Evolutionary conservation across 805 yeast genomes (phyloP).

Genomic region (Cyberlindnera amylophila): DNA sequence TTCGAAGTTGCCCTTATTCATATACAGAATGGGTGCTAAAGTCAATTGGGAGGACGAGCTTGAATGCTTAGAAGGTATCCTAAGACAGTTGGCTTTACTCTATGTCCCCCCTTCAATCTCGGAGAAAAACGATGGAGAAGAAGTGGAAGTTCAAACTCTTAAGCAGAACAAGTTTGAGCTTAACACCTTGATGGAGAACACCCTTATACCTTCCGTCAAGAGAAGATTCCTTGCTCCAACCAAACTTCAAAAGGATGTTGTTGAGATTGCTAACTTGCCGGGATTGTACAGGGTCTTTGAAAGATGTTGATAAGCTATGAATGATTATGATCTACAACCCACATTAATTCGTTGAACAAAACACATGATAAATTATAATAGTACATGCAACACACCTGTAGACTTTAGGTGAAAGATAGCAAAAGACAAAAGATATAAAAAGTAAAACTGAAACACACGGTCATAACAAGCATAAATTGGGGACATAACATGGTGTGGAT

Average conservation of each 20-base stretch:
- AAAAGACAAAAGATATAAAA: background rate
- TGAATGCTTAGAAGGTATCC: conserved; percentile 60
- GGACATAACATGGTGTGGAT: background rate
- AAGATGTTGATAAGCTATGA: conserved; percentile 51
- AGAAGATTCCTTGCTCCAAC: conserved; percentile 62
- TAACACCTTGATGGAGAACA: conserved; percentile 45
- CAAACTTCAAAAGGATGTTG: conserved; percentile 47
- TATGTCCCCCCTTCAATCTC: conserved; percentile 59
- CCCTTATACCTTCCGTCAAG: conserved; percentile 63
- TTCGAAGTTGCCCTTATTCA: conserved; percentile 60
- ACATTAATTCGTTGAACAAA: too few relatives aligned
- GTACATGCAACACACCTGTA: background rate
- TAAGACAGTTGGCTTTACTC: conserved; percentile 65
- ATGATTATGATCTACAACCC: background rate
- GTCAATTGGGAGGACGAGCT: conserved; percentile 68
- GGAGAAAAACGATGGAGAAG: conserved; percentile 24
- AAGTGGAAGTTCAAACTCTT: conserved; percentile 23
- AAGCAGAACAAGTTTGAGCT: conserved; percentile 30
- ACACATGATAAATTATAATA: too few relatives aligned
- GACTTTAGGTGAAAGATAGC: too few relatives aligned
- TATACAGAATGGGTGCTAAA: conserved; percentile 55
- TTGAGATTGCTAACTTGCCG: conserved; percentile 88
- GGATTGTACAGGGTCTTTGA: conserved; percentile 91
- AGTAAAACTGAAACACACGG: background rate
- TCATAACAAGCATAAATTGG: background rate